Evolutionary conservation across 129 eudicot species (phyloP).

Genomic region (Silybum marianum): DNA sequence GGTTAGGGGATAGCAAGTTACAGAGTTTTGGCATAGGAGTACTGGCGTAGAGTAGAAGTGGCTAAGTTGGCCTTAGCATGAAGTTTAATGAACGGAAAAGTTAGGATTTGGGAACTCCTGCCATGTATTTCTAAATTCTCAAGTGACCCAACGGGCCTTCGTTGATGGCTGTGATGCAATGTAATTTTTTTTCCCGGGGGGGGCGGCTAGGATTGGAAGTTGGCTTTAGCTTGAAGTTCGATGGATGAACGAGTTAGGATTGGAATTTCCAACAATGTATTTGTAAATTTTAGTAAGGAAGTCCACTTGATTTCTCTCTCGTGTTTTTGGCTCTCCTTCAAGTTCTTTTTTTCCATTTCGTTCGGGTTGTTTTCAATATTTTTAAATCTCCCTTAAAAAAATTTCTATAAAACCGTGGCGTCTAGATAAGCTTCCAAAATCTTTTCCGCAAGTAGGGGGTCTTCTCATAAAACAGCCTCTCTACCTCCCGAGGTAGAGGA

Average conservation of each 20-base stretch:
- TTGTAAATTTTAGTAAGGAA: neutral
- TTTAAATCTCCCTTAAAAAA: neutral
- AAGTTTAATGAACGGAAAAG: too few species aligned
- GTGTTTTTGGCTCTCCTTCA: neutral
- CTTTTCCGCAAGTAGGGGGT: neutral
- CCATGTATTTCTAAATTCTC: too few species aligned
- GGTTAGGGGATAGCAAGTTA: neutral
- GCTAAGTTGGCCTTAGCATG: neutral
- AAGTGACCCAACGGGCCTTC: too few species aligned
- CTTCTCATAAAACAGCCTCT: neutral
- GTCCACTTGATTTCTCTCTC: neutral
- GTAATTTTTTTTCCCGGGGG: too few species aligned
- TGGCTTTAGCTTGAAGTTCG: too few species aligned
- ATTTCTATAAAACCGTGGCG: neutral
- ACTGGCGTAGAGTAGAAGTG: neutral
- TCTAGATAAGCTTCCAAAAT: neutral
- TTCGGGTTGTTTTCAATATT: neutral
- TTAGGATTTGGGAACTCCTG: too few species aligned
- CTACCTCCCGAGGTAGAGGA: neutral
- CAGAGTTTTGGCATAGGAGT: neutral
- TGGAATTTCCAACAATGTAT: too few species aligned
- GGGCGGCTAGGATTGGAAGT: too few species aligned
- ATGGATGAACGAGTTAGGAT: neutral
- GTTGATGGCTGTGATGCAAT: too few species aligned
- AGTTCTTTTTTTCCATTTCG: neutral